Conservation (phyloP, 2,329 filamentous ascomycete genomes). For the Paraphoma chrysanthemicola region DNA sequence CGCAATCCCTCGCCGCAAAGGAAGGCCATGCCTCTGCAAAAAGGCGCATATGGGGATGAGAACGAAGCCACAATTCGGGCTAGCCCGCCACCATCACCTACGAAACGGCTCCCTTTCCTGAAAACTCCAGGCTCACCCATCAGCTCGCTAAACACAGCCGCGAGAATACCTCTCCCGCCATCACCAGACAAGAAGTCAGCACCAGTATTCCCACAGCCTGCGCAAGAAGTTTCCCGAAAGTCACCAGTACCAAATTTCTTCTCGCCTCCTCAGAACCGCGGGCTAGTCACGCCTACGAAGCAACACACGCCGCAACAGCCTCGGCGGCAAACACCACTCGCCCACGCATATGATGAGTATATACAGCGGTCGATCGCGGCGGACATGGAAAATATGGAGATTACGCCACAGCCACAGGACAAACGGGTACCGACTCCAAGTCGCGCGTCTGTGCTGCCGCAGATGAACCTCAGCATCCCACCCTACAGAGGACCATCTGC, state of each 20-base stretch:
- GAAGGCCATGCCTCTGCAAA: slow-evolving; percentile 40
- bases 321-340: slow-evolving; percentile 42
- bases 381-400: slow-evolving; percentile 50
- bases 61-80: slow-evolving; percentile 46
- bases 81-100: slow-evolving; percentile 52
- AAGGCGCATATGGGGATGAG: slow-evolving; percentile 39
- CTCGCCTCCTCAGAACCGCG: slow-evolving; percentile 38
- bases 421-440: slow-evolving; percentile 42
- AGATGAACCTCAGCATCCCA: slow-evolving; percentile 44
- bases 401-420: slow-evolving; percentile 25
- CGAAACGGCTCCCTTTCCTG: slow-evolving; percentile 45
- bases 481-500: slow-evolving; percentile 39
- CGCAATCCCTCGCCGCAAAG: slow-evolving; percentile 54
- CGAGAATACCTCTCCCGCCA: slow-evolving; percentile 54
- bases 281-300: slow-evolving; percentile 39
- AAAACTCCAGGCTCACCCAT: slow-evolving; percentile 46
- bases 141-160: slow-evolving; percentile 50
- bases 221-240: slow-evolving; percentile 36
- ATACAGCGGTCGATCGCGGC: slow-evolving; percentile 56
- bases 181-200: slow-evolving; percentile 52
- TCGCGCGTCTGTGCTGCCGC: slow-evolving; percentile 38
- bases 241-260: slow-evolving; percentile 43
- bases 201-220: slow-evolving; percentile 39
- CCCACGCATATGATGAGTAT: slow-evolving; percentile 53
- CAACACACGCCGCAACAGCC: slow-evolving; percentile 40